Evolutionary conservation across 2,329 filamentous ascomycete genomes (phyloP).

Genomic region (Hypoxylon sp.): DNA sequence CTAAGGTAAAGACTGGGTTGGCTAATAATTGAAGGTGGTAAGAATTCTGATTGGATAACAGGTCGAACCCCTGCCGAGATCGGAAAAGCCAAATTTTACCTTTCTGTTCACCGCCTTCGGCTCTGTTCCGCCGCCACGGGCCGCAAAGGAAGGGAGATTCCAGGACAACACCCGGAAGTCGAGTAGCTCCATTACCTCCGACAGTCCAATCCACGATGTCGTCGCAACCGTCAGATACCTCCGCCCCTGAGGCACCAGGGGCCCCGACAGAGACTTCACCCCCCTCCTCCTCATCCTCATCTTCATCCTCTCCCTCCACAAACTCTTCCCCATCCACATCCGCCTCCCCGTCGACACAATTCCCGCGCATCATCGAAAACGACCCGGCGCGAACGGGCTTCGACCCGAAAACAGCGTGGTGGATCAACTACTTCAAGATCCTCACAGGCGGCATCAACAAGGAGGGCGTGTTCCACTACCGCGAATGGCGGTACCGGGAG

Average conservation of each 20-base stretch:
- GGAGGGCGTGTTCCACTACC: slow-evolving; percentile 81
- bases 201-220: slow-evolving; percentile 34
- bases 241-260: slow-evolving; percentile 28
- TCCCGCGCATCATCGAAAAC: slow-evolving; percentile 64
- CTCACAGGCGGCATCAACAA: slow-evolving; percentile 79
- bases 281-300: slow-evolving; percentile 21
- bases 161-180: slow-evolving; percentile 7
- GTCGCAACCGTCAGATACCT: slow-evolving; percentile 39
- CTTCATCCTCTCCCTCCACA: slow-evolving; percentile 25
- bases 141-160: slow-evolving; percentile 17
- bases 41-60: slow-evolving; percentile 43
- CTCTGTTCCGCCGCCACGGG: slow-evolving; percentile 25
- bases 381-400: slow-evolving; percentile 74
- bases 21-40: slow-evolving; percentile 24
- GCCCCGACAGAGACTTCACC: slow-evolving; percentile 13
- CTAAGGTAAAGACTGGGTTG: slow-evolving; percentile 3
- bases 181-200: slow-evolving; percentile 4
- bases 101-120: slow-evolving; percentile 40
- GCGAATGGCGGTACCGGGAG: slow-evolving; percentile 79
- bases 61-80: slow-evolving; percentile 41
- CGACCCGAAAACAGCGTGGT: slow-evolving; percentile 73
- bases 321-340: slow-evolving; percentile 11
- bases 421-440: slow-evolving; percentile 89
- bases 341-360: slow-evolving; percentile 20
- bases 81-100: slow-evolving; percentile 36